Conservation (phyloP, 2,329 filamentous ascomycete genomes). For the Cordyceps sp. region DNA sequence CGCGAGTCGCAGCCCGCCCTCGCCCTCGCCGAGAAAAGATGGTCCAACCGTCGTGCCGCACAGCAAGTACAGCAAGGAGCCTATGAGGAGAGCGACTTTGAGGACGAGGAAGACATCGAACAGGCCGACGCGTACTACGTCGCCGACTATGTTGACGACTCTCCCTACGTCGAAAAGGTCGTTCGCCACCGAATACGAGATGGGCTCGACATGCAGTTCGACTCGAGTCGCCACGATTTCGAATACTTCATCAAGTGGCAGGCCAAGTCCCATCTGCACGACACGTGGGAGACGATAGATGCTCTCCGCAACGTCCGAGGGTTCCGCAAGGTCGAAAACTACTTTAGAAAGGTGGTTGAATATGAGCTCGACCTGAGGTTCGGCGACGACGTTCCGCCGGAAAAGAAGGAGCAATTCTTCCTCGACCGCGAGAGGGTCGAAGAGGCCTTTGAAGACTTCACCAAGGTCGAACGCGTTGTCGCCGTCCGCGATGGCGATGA, state of each 20-base stretch:
- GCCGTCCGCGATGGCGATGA: conserved; percentile 65
- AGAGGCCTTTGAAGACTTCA: conserved; percentile 78
- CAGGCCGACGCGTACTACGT: conserved; percentile 47
- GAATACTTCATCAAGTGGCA: conserved; percentile 96
- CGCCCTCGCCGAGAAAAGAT: conserved; percentile 66
- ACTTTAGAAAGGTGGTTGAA: conserved; percentile 69
- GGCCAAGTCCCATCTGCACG: conserved; percentile 84
- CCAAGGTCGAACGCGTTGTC: conserved; percentile 85
- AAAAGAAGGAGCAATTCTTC: conserved; percentile 85
- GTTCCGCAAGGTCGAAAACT: conserved; percentile 83
- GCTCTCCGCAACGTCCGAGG: conserved; percentile 63
- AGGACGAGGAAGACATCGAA: conserved; percentile 44
- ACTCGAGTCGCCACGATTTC: conserved; percentile 56
- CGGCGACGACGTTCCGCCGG: conserved; percentile 60
- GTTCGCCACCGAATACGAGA: conserved; percentile 72
- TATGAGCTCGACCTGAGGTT: conserved; percentile 64
- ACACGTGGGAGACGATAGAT: conserved; percentile 80
- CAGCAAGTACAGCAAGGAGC: conserved; percentile 50
- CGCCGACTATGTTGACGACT: conserved; percentile 55
- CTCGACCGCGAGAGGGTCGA: conserved; percentile 86
- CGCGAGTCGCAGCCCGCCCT: conserved; percentile 50
- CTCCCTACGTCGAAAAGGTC: conserved; percentile 78
- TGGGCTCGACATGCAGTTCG: conserved; percentile 39
- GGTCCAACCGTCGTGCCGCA: conserved; percentile 74
- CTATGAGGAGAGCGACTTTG: conserved; percentile 51